Conservation (phyloP, 176 grass and related monocot species). For the Oryza glumipatula region DNA sequence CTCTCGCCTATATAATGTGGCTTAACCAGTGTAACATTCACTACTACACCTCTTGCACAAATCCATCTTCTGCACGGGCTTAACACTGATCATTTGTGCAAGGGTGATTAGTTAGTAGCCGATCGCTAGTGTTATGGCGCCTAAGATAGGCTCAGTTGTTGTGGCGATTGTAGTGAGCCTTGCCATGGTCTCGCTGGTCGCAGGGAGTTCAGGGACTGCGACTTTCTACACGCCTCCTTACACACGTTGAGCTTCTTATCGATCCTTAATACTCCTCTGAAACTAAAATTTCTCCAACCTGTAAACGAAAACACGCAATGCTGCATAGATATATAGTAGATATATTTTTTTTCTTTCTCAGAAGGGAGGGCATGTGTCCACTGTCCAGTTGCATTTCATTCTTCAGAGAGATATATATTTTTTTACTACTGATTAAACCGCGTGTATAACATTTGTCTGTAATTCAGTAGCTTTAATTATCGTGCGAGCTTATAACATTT, state of each 20-base stretch:
- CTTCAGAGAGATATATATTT: no score
- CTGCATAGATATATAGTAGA: no score
- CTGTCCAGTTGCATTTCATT: no score
- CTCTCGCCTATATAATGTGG: background rate
- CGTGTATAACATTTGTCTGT: no score
- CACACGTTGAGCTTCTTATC: slow-evolving; percentile 29
- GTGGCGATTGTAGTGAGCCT: slow-evolving; percentile 7
- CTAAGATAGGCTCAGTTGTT: slow-evolving; percentile 1
- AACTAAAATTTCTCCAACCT: background rate
- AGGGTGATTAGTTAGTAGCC: background rate
- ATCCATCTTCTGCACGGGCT: background rate
- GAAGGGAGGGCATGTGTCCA: no score
- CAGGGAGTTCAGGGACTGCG: slow-evolving; percentile 48
- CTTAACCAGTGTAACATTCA: background rate
- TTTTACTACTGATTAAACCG: no score
- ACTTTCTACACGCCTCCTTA: slow-evolving; percentile 57
- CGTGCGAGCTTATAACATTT: no score
- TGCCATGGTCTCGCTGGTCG: slow-evolving; percentile 25
- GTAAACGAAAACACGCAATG: background rate
- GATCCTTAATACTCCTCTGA: background rate
- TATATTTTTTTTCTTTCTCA: no score
- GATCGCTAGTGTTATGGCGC: background rate
- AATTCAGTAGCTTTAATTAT: background rate
- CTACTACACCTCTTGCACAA: background rate
- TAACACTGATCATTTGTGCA: background rate